Evolutionary conservation across 352 stramenopile genomes (phyloP), one percentile per base, ranked within the genome.

Genomic region (Aphanomyces stellatus): DNA sequence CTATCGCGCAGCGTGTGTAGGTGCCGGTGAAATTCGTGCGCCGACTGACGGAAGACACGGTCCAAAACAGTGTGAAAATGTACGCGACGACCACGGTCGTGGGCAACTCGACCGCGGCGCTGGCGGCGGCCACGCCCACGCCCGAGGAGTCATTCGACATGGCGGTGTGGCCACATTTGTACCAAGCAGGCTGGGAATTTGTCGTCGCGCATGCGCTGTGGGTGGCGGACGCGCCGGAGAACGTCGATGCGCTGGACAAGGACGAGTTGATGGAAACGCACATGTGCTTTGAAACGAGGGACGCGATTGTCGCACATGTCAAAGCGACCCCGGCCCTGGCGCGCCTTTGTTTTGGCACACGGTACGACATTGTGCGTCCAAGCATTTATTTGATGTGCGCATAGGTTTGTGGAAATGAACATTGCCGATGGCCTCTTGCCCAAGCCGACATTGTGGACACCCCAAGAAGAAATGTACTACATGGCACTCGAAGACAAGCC

Each of bases 141-240:
- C 57, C 82, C 41, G 72, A 78, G 49, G 80, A 93, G 40, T 88
- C 90, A 42, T 95, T 95, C 28, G 82, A 90, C 64, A 77, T 85
- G 22, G 69, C 91, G 1, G 76, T 95, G 53, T 93, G 85, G 80
- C 86, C 86, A 10, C 83, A 90, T 34, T 61, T 95, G 10, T 77
- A 74, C 17, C 80, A 88, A 24, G 74, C 86, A 74, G 85, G 85
- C 7, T 95, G 86, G 86, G 80, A 48, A 42, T 77, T 79, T 24
- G 75, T 81, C 1, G 74, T 82, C 34, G 74, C 31, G 31, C 40
- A 65, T 19, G 73, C 70, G 13, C 61, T 83, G 31, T 33, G 60
- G 48, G 40, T 67, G 10, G 49, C 8, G 4, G n/a, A 51, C 40
- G 17, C 60, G 11, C 30, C 41, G 10, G 31, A 15, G 30, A 17